Base-by-base conservation (phyloP, 2,329 filamentous ascomycete genomes). In the Cryphonectria carpinicola region DNA sequence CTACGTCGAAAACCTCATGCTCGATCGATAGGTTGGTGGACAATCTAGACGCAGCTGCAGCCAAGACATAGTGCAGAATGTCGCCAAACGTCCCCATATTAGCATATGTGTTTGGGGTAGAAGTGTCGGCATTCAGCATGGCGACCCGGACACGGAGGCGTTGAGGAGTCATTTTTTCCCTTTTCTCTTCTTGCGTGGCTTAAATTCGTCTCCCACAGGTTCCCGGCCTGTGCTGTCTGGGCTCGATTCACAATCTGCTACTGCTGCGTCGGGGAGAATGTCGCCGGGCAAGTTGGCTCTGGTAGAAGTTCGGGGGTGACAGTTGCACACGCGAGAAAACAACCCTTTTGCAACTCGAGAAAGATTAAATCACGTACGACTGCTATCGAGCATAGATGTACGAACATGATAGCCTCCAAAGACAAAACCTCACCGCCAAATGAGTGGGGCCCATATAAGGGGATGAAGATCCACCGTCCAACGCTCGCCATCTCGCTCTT, bases 71-170 rank as follows among this genome's bases (percentile, higher is more conserved):
- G 14, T 71, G 62, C 6, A 71, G 32, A 25, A 71, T 63, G 66
- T 71, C 69, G 25, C 69, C 69, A 35, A 71, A 71, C 0, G 69
- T 71, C 10, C 69, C 69, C 32, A 71, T 60, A 28, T 61, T 4
- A 13, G 69, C 69, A 35, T 71, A 71, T 37, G 58, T 60, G 22
- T 71, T 71, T 3, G 69, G 69, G n/a, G 41, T 46, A 7, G 69
- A 71, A 49, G 66, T 69, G n/a, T 71, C 69, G 52, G 69, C 69
- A 49, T 71, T 71, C 19, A 71, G 66, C 69, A 71, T 69, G 17
- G 69, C 69, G 17, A 71, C 35, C 7, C 69, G 69, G n/a, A 71
- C 19, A 58, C 28, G 49, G 22, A 41, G 58, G 17, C 13, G 13
- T 32, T 58, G 28, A 8, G 35, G 4, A 32, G 54, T 10, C 54